Evolutionary conservation across 345 rosid genomes (phyloP).

Genomic region (Rhizophora mangle): DNA sequence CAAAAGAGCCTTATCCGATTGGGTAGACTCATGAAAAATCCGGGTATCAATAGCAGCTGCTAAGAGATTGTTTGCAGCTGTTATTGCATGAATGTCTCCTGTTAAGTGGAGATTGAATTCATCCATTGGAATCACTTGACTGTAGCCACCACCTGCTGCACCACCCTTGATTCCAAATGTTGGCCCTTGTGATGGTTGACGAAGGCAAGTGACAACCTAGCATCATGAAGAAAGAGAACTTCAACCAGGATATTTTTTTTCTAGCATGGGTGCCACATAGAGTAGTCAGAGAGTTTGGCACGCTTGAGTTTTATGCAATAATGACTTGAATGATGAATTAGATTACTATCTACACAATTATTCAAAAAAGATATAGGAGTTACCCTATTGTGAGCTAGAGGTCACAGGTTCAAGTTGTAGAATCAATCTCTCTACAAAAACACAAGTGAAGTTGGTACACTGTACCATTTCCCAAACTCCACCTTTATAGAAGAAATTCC

Average conservation of each 20-base stretch:
- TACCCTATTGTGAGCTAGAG: background rate
- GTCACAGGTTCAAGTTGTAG: too few relatives aligned
- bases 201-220: conserved; percentile 92
- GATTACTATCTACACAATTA: background rate
- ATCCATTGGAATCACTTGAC: conserved; percentile 99
- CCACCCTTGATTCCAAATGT: conserved; percentile 99
- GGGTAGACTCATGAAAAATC: conserved; percentile 87
- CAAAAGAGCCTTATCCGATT: conserved; percentile 92
- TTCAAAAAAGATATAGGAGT: background rate
- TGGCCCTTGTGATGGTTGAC: conserved; percentile 99
- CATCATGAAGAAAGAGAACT: conserved; percentile 11
- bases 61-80: conserved; percentile 98
- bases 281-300: background rate
- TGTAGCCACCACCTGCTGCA: conserved; percentile 99
- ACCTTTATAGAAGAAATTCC: too few relatives aligned
- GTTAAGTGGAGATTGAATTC: conserved; percentile 97
- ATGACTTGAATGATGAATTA: too few relatives aligned
- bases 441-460: too few relatives aligned
- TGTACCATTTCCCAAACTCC: too few relatives aligned
- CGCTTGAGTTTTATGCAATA: background rate
- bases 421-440: too few relatives aligned
- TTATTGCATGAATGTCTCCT: conserved; percentile 97
- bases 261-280: background rate
- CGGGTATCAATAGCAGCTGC: conserved; percentile 99
- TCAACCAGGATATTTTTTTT: background rate